Evolutionary conservation across 345 rosid species (phyloP).

Genomic region (Microthlaspi erraticum): DNA sequence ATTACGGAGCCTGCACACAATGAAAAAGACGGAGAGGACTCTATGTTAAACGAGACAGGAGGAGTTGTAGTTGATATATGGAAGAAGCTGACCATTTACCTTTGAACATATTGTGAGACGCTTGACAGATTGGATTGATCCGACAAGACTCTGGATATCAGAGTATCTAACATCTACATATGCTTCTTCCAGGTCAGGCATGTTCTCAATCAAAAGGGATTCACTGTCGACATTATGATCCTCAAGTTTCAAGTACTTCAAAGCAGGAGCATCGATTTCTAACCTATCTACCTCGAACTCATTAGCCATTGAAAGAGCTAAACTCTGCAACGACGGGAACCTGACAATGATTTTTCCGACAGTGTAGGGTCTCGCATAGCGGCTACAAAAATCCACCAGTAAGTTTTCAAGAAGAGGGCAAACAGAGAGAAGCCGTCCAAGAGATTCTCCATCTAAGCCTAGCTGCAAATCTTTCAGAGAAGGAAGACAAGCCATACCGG

Average conservation of each 20-base stretch:
- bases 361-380: too few species aligned
- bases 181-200: slow-evolving; percentile 9
- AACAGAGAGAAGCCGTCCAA: neutral
- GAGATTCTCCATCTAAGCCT: neutral
- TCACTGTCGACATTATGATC: too few species aligned
- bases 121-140: slow-evolving; percentile 9
- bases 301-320: neutral
- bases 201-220: too few species aligned
- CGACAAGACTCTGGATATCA: neutral
- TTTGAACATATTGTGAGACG: neutral
- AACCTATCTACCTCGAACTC: too few species aligned
- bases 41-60: neutral
- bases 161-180: neutral
- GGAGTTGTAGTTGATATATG: too few species aligned
- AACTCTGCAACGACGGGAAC: neutral
- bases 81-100: neutral
- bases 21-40: neutral
- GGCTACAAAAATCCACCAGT: neutral
- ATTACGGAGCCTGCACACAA: neutral
- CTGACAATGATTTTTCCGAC: neutral
- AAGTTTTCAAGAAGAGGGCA: slow-evolving; percentile 10
- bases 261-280: slow-evolving; percentile 9
- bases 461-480: slow-evolving; percentile 4
- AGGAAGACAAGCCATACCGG: slow-evolving; percentile 20
- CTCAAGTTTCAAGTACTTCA: neutral